Conservation (phyloP, 163 green algal genomes). For the Botryococcus braunii region DNA sequence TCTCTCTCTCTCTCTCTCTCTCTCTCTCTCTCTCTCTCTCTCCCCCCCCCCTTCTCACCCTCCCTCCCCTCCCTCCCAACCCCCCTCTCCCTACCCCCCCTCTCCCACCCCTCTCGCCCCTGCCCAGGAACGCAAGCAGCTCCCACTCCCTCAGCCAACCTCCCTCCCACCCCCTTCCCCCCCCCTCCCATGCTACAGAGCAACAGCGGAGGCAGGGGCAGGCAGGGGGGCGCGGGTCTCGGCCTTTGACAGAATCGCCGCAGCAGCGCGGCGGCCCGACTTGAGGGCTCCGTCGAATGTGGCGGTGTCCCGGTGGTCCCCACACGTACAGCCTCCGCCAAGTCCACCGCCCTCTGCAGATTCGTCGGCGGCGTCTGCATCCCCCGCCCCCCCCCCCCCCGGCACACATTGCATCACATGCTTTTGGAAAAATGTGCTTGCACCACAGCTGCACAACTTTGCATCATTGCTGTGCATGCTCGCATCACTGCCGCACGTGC, state of each 20-base stretch:
- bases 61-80: no score
- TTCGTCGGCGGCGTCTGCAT: slow-evolving; percentile 65
- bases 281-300: slow-evolving; percentile 79
- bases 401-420: not conserved
- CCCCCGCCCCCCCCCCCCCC: no score
- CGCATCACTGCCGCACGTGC: not conserved
- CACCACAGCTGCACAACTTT: not conserved
- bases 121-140: no score
- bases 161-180: no score
- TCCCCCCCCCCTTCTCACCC: no score
- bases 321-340: slow-evolving; percentile 84
- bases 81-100: no score
- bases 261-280: slow-evolving; percentile 42
- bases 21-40: no score
- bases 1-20: no score
- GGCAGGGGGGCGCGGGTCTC: not conserved
- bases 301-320: slow-evolving; percentile 81
- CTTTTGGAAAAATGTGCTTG: not conserved
- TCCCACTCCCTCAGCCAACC: no score
- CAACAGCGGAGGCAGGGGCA: no score
- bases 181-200: no score
- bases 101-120: no score
- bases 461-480: not conserved
- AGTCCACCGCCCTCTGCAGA: slow-evolving; percentile 47
- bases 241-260: slow-evolving; percentile 21